Conservation (phyloP, 2,329 filamentous ascomycete species). For the Hypomyces perniciosus region DNA sequence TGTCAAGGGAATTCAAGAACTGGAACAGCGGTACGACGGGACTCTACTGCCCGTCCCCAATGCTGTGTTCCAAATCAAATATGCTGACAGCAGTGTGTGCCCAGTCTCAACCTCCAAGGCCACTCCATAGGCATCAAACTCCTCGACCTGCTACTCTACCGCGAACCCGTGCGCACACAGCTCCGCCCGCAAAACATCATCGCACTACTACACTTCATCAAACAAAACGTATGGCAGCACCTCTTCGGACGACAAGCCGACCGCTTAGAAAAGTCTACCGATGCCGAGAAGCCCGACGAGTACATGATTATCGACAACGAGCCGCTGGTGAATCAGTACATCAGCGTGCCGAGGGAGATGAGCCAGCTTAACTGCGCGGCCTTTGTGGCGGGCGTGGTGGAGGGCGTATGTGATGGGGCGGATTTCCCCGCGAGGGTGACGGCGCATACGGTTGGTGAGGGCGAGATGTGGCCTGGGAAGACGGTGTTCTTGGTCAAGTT, state of each 20-base stretch:
- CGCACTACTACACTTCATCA: constrained; percentile 89
- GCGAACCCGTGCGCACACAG: constrained; percentile 63
- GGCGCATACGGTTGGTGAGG: constrained; percentile 69
- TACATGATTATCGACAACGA: constrained; percentile 99
- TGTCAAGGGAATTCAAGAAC: constrained; percentile 86
- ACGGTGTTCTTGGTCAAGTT: constrained; percentile 96
- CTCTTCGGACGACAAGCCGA: constrained; percentile 89
- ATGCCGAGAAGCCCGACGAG: constrained; percentile 78
- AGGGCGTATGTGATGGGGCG: constrained; percentile 90
- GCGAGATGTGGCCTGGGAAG: constrained; percentile 91
- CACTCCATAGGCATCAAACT: constrained; percentile 91
- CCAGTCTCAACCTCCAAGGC: constrained; percentile 80
- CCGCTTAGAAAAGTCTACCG: constrained; percentile 80
- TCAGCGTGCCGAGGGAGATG: constrained; percentile 92
- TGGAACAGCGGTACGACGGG: constrained; percentile 70
- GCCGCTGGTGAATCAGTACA: constrained; percentile 88
- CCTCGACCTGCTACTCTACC: constrained; percentile 89
- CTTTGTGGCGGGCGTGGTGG: constrained; percentile 89
- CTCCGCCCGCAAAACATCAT: constrained; percentile 83
- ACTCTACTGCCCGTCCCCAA: background rate
- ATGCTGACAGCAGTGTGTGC: background rate
- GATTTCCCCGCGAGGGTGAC: constrained; percentile 85
- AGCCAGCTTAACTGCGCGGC: constrained; percentile 93
- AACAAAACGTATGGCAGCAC: constrained; percentile 84
- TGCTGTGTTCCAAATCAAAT: background rate